phyloP scores from a whole-genome alignment of 2,329 filamentous ascomycete species.

The Penicillium brevicompactum region DNA sequence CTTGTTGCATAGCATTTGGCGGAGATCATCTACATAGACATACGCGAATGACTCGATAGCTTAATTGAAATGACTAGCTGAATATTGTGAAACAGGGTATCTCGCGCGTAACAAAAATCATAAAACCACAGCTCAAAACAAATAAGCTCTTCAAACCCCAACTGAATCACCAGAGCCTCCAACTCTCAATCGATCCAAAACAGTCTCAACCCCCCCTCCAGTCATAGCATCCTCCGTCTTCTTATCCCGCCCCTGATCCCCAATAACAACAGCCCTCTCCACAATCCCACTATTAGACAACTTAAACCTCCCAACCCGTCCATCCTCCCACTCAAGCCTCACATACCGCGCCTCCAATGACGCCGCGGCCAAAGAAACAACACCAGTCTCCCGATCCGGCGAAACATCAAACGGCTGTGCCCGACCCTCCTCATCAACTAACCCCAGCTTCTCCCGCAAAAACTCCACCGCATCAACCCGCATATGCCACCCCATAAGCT shows the following conservation, averaged over 20 bases:
- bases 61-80: background rate
- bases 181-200: conserved; percentile 34
- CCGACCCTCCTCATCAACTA: conserved; percentile 20
- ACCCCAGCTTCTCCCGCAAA: conserved; percentile 36
- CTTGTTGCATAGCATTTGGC: conserved; percentile 31
- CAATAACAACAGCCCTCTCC: conserved; percentile 47
- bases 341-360: conserved; percentile 46
- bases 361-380: conserved; percentile 38
- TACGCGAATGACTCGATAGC: background rate
- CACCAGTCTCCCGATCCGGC: conserved; percentile 31
- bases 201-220: conserved; percentile 36
- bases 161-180: conserved; percentile 4
- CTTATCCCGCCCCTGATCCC: conserved; percentile 43
- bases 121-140: background rate
- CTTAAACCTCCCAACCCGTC: conserved; percentile 46
- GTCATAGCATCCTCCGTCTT: conserved; percentile 36
- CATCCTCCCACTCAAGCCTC: conserved; percentile 48
- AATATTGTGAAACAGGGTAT: conserved; percentile 14
- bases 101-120: background rate
- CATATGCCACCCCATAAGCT: conserved; percentile 46
- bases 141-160: background rate
- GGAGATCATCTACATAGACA: conserved; percentile 31
- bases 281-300: conserved; percentile 44
- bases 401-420: conserved; percentile 17
- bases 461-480: conserved; percentile 40